phyloP scores from a whole-genome alignment of 345 rosid genomes.

The Excoecaria agallocha region DNA sequence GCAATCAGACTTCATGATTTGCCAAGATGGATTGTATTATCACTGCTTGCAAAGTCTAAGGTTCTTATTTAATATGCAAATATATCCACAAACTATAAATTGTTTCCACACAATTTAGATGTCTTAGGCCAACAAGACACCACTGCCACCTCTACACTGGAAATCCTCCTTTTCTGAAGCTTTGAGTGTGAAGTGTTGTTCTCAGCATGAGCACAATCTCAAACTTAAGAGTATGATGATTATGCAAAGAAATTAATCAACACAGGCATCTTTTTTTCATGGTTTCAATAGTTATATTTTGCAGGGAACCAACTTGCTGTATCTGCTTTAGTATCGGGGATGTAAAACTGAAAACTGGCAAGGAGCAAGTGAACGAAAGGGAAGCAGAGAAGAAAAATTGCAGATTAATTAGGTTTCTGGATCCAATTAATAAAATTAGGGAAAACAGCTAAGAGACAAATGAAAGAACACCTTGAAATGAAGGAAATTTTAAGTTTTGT shows the following conservation, averaged over 20 bases:
- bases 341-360: background rate
- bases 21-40: background rate
- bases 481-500: background rate
- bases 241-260: background rate
- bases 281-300: background rate
- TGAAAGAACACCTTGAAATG: background rate
- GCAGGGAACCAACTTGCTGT: background rate
- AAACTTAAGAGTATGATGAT: background rate
- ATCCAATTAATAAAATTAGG: background rate
- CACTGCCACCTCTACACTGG: background rate
- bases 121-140: background rate
- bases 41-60: background rate
- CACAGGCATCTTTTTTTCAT: background rate
- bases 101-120: background rate
- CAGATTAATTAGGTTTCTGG: background rate
- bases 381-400: conserved; percentile 1
- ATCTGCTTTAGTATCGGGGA: background rate
- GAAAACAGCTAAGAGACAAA: background rate
- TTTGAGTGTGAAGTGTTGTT: background rate
- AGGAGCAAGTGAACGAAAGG: background rate
- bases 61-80: background rate
- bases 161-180: background rate
- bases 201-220: background rate
- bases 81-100: too few relatives aligned
- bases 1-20: background rate